Base-by-base conservation (phyloP, 2,329 filamentous ascomycete species). In the Aschersonia sp. region DNA sequence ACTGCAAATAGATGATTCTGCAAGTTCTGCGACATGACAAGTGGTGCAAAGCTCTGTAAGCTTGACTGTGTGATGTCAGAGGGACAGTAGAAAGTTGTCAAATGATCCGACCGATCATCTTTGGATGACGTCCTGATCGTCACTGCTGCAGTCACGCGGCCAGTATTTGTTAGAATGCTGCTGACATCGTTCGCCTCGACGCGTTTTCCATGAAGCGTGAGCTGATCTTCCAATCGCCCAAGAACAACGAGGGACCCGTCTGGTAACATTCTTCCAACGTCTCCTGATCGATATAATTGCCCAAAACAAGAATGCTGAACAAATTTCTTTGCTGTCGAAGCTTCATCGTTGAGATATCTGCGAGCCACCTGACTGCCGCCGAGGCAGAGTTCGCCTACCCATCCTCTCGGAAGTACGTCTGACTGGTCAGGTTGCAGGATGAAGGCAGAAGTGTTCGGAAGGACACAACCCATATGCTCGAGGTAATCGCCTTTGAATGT, bases 351-450 rank as follows among this genome's bases (percentile, higher is more conserved):
- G 31, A 92, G 70, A 57, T 91, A 94, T 1, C 86, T 87, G 40
- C 74, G 71, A 42, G 79, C 81, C 4, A 95, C 78, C 63, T 95
- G 89, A 45, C 85, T 78, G 9, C 89, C 89, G 10, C 87, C 88
- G 60, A 94, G 92, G 57, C 85, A 94, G 5, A 94, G 71, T 60
- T 95, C 89, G 9, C 89, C 89, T 12, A 87, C 69, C 52, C 78
- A 84, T 3, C 88, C 87, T 5, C 76, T 61, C 0, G 86, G 86
- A 0, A 89, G 66, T 1, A 78, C 57, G 0, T 73, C 62, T 4
- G 80, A 58, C 2, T 65, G 59, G 4, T 65, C 64, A 0, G 63
- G 62, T 20, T 57, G 59, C 12, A 84, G 60, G 2, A 94, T 78
- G 50, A 88, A 78, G 0, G 77, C 74, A 0, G 86, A 92, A 0